Evolutionary conservation across 1,284 basidiomycete species (phyloP).

Genomic region (Meira nashicola): DNA sequence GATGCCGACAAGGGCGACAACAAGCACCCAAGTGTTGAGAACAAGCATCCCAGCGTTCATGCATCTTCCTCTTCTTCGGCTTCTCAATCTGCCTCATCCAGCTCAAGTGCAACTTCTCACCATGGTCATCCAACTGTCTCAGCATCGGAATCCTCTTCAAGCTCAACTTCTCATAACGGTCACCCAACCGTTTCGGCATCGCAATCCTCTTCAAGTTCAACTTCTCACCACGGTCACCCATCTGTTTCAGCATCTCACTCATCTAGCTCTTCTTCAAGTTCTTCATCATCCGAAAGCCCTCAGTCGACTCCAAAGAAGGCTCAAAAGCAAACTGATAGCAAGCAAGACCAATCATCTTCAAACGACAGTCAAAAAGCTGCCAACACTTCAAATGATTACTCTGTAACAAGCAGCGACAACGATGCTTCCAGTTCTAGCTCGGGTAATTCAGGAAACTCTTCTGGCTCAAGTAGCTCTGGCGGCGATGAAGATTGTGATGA

Average conservation of each 20-base stretch:
- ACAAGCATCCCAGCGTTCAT: too few species aligned
- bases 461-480: constrained; percentile 7
- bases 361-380: neutral
- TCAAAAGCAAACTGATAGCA: neutral
- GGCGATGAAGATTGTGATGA: constrained; percentile 27
- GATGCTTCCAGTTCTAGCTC: neutral
- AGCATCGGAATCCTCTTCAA: neutral
- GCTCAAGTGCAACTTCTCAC: neutral
- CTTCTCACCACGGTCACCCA: neutral
- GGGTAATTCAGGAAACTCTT: neutral
- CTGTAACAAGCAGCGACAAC: neutral
- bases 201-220: neutral
- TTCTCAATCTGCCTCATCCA: neutral
- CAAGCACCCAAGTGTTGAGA: too few species aligned
- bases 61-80: too few species aligned
- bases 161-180: neutral
- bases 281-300: neutral
- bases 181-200: neutral
- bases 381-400: neutral
- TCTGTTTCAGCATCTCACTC: neutral
- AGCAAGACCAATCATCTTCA: neutral
- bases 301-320: neutral
- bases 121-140: neutral
- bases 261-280: neutral
- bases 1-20: too few species aligned